phyloP scores from a whole-genome alignment of 2,329 filamentous ascomycete genomes.

The Meredithiella fracta region DNA sequence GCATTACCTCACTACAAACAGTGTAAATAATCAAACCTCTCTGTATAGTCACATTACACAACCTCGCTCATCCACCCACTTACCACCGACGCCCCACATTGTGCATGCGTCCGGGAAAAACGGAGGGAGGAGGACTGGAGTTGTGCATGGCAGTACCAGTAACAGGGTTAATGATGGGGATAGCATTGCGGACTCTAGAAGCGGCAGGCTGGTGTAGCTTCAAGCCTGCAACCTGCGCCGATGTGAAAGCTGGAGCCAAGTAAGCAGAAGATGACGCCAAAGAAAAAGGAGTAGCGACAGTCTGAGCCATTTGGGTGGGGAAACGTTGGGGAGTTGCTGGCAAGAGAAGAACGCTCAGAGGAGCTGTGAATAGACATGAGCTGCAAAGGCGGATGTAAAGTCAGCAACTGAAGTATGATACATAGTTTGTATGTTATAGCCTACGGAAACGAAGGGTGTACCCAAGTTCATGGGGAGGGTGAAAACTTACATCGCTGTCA shows the following conservation, averaged over 20 bases:
- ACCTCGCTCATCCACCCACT: slow-evolving; percentile 14
- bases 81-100: slow-evolving; percentile 37
- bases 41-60: not conserved
- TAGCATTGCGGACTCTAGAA: slow-evolving; percentile 81
- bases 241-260: slow-evolving; percentile 48
- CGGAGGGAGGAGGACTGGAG: slow-evolving; percentile 58
- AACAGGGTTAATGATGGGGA: slow-evolving; percentile 91
- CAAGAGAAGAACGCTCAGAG: slow-evolving; percentile 86
- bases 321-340: slow-evolving; percentile 89
- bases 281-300: slow-evolving; percentile 62
- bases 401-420: slow-evolving; percentile 19
- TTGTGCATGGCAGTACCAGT: slow-evolving; percentile 68
- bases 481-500: slow-evolving; percentile 67
- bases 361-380: slow-evolving; percentile 87
- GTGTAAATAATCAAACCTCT: not conserved
- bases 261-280: slow-evolving; percentile 50
- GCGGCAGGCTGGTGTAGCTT: slow-evolving; percentile 87
- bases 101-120: slow-evolving; percentile 46
- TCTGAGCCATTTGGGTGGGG: slow-evolving; percentile 72
- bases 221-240: slow-evolving; percentile 46
- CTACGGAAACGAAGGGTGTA: slow-evolving; percentile 14
- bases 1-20: not conserved
- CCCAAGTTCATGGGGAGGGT: not conserved
- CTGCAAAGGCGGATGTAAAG: slow-evolving; percentile 30
- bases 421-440: not conserved